These are phyloP conservation scores for Ascochyta koolunga DNA, from an alignment of 2,329 filamentous ascomycete genomes.

Conservation along the genomic window DNA sequence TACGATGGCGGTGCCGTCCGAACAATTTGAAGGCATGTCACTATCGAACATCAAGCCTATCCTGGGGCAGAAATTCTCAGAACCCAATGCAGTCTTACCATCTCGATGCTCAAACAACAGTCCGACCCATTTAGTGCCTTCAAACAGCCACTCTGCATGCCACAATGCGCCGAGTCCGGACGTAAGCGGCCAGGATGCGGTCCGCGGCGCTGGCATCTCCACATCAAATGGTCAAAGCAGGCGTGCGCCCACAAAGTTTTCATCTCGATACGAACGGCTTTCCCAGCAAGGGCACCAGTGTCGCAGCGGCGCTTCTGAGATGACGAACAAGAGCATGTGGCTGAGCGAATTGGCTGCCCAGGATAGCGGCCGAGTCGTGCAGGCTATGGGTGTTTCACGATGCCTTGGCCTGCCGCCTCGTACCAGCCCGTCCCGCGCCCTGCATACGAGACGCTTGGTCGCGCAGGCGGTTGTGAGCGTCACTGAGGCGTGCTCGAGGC, in stretches of 20 bases:
- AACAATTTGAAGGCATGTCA: slow-evolving; percentile 3
- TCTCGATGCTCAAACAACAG: neutral
- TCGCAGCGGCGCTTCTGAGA: slow-evolving; percentile 15
- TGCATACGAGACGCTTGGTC: slow-evolving; percentile 21
- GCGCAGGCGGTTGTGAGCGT: slow-evolving; percentile 16
- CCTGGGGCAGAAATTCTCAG: slow-evolving; percentile 2
- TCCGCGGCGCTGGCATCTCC: neutral
- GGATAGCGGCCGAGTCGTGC: slow-evolving; percentile 3
- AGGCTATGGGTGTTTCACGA: slow-evolving; percentile 15
- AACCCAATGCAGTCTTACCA: neutral
- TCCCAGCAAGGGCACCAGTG: slow-evolving; percentile 12
- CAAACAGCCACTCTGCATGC: slow-evolving; percentile 21
- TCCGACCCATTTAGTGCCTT: slow-evolving; percentile 8
- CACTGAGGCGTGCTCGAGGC: slow-evolving; percentile 8
- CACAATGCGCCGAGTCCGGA: slow-evolving; percentile 18
- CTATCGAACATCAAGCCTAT: neutral
- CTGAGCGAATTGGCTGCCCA: slow-evolving; percentile 15
- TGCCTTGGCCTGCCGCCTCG: slow-evolving; percentile 16
- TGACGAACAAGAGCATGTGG: slow-evolving; percentile 4
- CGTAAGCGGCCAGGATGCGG: neutral
- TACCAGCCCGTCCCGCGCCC: slow-evolving; percentile 23
- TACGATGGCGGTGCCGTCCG: slow-evolving; percentile 9
- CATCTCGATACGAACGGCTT: slow-evolving; percentile 9
- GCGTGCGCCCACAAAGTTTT: slow-evolving; percentile 1
- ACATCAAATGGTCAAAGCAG: neutral